Evolutionary conservation across 2,329 filamentous ascomycete genomes (phyloP).

Genomic region (Verticillium dahliae): DNA sequence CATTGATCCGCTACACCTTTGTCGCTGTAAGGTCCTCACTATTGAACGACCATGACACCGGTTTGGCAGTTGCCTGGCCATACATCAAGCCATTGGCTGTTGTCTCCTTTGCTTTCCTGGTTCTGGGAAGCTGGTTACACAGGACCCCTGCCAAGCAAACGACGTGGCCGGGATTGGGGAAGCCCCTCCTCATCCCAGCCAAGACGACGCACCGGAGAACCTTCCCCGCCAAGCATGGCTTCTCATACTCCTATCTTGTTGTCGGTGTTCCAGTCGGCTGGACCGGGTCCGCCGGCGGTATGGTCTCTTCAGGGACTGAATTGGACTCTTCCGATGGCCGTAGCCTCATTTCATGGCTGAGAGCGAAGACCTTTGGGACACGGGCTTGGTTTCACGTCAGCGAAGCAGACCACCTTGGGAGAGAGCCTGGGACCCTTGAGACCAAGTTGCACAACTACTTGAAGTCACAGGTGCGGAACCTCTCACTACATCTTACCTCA

Average conservation of each 20-base stretch:
- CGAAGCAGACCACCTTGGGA: constrained; percentile 53
- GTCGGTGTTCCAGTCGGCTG: constrained; percentile 63
- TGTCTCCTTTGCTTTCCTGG: neutral
- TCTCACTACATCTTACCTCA: neutral
- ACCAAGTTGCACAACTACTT: constrained; percentile 59
- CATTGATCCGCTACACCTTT: neutral
- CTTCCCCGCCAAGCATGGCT: constrained; percentile 62
- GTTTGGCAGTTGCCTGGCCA: neutral
- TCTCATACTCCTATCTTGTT: constrained; percentile 64
- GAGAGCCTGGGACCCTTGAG: constrained; percentile 40
- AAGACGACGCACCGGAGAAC: constrained; percentile 58
- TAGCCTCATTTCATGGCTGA: neutral
- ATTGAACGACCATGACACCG: neutral
- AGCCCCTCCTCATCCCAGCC: constrained; percentile 56
- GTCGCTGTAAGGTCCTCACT: neutral
- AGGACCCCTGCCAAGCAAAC: neutral
- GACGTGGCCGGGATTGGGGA: constrained; percentile 18
- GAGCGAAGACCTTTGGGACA: constrained; percentile 11
- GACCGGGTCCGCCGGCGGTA: constrained; percentile 44
- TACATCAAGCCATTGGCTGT: neutral
- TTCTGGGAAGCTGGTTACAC: neutral
- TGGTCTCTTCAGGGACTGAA: constrained; percentile 37
- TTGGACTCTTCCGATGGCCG: neutral
- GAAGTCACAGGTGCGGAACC: constrained; percentile 40
- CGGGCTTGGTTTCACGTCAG: constrained; percentile 53